Evolutionary conservation across 2,329 filamentous ascomycete genomes (phyloP).

Genomic region (Calonectria henricotiae): DNA sequence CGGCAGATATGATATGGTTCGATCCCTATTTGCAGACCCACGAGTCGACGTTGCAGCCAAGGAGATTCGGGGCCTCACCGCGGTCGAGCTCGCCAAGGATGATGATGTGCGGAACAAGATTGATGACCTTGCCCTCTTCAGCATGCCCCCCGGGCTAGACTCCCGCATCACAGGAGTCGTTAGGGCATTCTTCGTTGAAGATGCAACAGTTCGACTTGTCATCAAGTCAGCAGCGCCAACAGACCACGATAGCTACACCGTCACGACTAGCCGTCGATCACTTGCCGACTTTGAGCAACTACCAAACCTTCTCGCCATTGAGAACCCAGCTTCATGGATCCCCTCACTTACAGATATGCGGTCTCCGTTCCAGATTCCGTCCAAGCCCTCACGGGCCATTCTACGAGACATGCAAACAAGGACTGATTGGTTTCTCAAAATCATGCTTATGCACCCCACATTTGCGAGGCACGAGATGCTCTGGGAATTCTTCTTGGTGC

Average conservation of each 20-base stretch:
- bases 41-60: constrained; percentile 88
- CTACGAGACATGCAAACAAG: constrained; percentile 90
- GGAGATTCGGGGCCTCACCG: constrained; percentile 90
- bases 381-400: constrained; percentile 89
- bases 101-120: constrained; percentile 98
- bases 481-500: constrained; percentile 99
- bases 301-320: constrained; percentile 84
- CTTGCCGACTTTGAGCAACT: constrained; percentile 93
- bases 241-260: constrained; percentile 86
- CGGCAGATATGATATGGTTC: constrained; percentile 92
- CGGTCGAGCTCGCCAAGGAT: constrained; percentile 96
- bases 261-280: constrained; percentile 93
- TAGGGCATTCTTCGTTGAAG: constrained; percentile 96
- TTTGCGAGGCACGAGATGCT: constrained; percentile 97
- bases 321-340: constrained; percentile 97
- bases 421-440: constrained; percentile 90
- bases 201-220: constrained; percentile 92
- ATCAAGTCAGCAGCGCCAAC: constrained; percentile 94
- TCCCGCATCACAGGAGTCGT: constrained; percentile 93
- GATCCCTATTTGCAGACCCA: constrained; percentile 88
- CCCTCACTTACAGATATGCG: constrained; percentile 84
- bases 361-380: constrained; percentile 93
- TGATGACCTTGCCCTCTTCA: constrained; percentile 91
- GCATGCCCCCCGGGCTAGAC: constrained; percentile 79
- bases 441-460: constrained; percentile 89